Conservation (phyloP, 148 eudicot species). For the Cornus kousa region DNA sequence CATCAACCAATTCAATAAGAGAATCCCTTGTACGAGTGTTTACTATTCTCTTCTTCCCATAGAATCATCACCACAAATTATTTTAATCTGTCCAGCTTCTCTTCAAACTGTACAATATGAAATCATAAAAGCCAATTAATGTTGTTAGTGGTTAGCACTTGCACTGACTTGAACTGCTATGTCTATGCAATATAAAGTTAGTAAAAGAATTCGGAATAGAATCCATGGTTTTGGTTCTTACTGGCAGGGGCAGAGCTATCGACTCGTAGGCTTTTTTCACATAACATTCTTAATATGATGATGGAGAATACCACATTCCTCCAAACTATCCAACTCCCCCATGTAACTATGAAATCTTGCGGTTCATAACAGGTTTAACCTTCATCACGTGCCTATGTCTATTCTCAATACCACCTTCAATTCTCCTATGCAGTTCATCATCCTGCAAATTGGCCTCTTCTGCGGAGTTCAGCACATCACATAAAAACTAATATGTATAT, state of each 20-base stretch:
- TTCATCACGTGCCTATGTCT: slow-evolving; percentile 59
- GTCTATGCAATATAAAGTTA: no score
- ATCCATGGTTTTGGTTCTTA: no score
- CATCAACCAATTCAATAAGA: slow-evolving; percentile 58
- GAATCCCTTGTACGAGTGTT: slow-evolving; percentile 28
- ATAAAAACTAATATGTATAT: slow-evolving; percentile 65
- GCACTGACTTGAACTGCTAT: no score
- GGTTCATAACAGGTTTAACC: slow-evolving; percentile 57
- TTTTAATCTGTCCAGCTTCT: no score
- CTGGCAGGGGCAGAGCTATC: no score
- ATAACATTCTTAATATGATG: not conserved
- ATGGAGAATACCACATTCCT: not conserved
- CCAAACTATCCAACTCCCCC: slow-evolving; percentile 5
- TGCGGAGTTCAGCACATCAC: slow-evolving; percentile 32
- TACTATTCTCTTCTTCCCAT: no score
- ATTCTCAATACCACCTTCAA: slow-evolving; percentile 60
- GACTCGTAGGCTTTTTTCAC: not conserved
- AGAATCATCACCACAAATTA: no score
- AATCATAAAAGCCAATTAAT: no score
- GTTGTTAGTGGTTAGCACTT: no score
- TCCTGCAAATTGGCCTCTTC: slow-evolving; percentile 50
- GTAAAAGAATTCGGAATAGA: no score
- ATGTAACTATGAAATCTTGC: slow-evolving; percentile 17
- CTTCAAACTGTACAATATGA: no score
- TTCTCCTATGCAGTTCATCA: slow-evolving; percentile 25